Base-by-base conservation (phyloP, 139 green algal genomes). In the Micromonas commoda region DNA sequence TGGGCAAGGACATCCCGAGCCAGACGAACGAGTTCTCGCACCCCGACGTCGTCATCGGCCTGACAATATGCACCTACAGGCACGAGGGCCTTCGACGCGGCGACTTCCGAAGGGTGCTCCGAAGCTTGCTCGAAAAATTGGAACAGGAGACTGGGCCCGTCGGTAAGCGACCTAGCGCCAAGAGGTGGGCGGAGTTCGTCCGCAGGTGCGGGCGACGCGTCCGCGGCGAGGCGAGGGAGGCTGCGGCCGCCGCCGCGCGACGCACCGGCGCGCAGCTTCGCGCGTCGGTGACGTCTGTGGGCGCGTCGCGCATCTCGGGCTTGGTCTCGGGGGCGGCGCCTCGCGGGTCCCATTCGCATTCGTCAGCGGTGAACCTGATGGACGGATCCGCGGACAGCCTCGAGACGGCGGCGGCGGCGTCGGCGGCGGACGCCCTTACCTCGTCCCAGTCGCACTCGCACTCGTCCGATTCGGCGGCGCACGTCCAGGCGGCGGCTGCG, bases 21-120 rank as follows among this genome's bases (percentile, higher is more conserved):
- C 2, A 54, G n/a, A 77, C 79, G 32, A 80, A 77, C 28, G 79
- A 84, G 72, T 84, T 84, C 63, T 80, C 72, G 35, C 71, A 80
- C 53, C 79, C 79, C 26, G 79, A 84, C 64, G 70, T 84, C 24
- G 79, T 84, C 39, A 79, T 84, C 39, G 79, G 79, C 60, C 61
- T 84, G 3, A 84, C 69, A 29, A 77, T 80, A 28, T 37, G 29
- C 1, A 66, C 79, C 0, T 84, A 80, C 52, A 37, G 79, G 0
- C 51, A 80, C 63, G 69, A 84, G 31, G 75, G 63, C n/a, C 45
- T 80, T 60, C 61, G 72, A 13, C 53, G 72, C 26, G 21, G 32
- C 2, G 72, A 78, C 32, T 69, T 78, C 33, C 51, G 53, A 26
- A n/a, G 34, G 20, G 52, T 78, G 16, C 53, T 78, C 9, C 24